Evolutionary conservation across 1,284 basidiomycete species (phyloP).

Genomic region (Phylloporus sp.): DNA sequence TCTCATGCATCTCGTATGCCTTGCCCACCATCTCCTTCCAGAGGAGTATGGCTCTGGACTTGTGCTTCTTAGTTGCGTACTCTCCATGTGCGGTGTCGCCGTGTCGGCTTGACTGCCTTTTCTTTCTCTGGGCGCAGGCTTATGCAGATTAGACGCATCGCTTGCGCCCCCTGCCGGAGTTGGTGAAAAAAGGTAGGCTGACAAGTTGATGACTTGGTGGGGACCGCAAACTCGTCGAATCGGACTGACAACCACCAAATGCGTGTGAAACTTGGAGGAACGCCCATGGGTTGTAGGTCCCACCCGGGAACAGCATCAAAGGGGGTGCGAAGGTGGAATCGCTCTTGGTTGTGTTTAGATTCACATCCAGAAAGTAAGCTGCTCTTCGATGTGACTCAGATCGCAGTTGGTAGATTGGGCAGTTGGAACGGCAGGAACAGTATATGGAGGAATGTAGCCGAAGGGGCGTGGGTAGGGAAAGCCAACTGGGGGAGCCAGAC

Average conservation of each 20-base stretch:
- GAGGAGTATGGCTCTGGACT: conserved; percentile 72
- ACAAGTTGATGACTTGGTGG: conserved; percentile 81
- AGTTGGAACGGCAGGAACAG: conserved; percentile 45
- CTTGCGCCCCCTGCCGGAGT: conserved; percentile 46
- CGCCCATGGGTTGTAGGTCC: conserved; percentile 72
- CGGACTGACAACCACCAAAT: conserved; percentile 45
- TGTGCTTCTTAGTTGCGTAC: conserved; percentile 80
- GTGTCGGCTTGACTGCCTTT: conserved; percentile 54
- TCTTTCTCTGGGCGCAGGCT: conserved; percentile 35
- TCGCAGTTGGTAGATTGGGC: conserved; percentile 58
- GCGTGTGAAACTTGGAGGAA: conserved; percentile 63
- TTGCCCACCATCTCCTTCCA: conserved; percentile 68
- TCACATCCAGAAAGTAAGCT: conserved; percentile 76
- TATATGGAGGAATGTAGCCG: conserved; percentile 64
- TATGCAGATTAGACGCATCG: conserved; percentile 45
- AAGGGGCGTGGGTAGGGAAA: conserved; percentile 82
- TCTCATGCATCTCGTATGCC: conserved; percentile 51
- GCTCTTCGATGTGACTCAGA: conserved; percentile 67
- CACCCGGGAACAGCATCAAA: conserved; percentile 69
- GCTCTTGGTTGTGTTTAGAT: conserved; percentile 68
- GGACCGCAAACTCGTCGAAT: conserved; percentile 67
- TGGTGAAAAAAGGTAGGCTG: conserved; percentile 54
- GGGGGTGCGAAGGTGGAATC: conserved; percentile 79
- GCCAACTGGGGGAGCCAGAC: conserved; percentile 61
- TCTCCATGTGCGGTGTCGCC: conserved; percentile 78